Evolutionary conservation across 768 basidiomycete genomes (phyloP).

Genomic region (Vararia minispora): DNA sequence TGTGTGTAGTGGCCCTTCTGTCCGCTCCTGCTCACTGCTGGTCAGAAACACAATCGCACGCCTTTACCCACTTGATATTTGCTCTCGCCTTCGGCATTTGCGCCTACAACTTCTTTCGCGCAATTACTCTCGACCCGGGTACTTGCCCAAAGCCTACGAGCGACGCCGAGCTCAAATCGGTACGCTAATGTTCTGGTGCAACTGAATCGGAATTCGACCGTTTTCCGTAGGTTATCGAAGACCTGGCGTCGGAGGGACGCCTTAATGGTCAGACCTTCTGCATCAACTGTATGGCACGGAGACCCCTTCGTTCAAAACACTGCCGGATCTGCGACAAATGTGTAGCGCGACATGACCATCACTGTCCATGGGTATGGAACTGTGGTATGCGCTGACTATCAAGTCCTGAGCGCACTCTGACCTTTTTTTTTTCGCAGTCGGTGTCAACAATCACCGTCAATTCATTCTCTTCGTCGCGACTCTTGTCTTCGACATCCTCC

Average conservation of each 20-base stretch:
- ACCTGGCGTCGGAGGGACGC: constrained; percentile 75
- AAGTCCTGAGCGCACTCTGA: constrained; percentile 2
- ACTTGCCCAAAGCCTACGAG: constrained; percentile 70
- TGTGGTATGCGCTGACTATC: constrained; percentile 50
- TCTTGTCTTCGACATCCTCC: constrained; percentile 67
- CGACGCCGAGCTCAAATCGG: constrained; percentile 82
- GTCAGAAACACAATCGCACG: constrained; percentile 66
- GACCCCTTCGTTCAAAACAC: constrained; percentile 91
- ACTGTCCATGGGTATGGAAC: constrained; percentile 99
- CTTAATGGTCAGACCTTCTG: constrained; percentile 97
- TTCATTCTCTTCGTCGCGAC: constrained; percentile 88
- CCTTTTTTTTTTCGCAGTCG: constrained; percentile 38
- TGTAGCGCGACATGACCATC: constrained; percentile 85
- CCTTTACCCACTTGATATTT: constrained; percentile 69
- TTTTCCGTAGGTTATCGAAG: constrained; percentile 66
- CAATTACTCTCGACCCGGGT: constrained; percentile 84
- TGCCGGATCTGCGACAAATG: constrained; percentile 89
- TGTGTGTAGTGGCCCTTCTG: constrained; percentile 23
- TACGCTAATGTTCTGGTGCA: constrained; percentile 27
- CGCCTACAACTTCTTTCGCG: constrained; percentile 83
- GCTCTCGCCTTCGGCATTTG: constrained; percentile 61
- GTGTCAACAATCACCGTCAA: constrained; percentile 88
- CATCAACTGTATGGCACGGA: constrained; percentile 89
- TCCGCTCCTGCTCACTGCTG: neutral
- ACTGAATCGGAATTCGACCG: neutral